Conservation (phyloP, 75 land plant genomes). For the Sequoia sempervirens region DNA sequence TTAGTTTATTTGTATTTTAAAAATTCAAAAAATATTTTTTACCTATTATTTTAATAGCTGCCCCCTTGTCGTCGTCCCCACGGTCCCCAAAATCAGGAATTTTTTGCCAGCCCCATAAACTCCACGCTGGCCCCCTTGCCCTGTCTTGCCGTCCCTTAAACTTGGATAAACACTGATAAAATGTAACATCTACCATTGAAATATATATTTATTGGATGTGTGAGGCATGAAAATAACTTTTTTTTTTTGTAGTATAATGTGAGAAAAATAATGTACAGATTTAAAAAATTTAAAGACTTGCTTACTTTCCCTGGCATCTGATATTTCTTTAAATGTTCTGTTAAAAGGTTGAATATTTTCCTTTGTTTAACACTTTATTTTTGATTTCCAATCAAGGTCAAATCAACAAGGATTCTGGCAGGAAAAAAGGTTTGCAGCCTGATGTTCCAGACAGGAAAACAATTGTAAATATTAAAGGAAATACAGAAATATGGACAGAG, state of each 20-base stretch:
- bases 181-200: background rate
- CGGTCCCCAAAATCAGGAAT: too few species aligned
- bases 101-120: too few species aligned
- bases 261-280: background rate
- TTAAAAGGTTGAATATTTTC: background rate
- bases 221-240: background rate
- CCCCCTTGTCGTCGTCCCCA: too few species aligned
- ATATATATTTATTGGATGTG: background rate
- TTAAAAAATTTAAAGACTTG: background rate
- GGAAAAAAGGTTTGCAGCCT: slow-evolving; percentile 13
- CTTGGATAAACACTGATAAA: background rate
- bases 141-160: background rate
- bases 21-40: too few species aligned
- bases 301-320: background rate
- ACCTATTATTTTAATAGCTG: too few species aligned
- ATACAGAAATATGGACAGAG: slow-evolving; percentile 71
- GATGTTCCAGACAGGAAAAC: slow-evolving; percentile 24
- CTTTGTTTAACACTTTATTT: background rate
- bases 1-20: too few species aligned
- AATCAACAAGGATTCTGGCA: slow-evolving; percentile 6
- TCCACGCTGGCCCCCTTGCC: too few species aligned
- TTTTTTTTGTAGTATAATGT: background rate
- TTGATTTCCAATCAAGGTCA: slow-evolving; percentile 2
- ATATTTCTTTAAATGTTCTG: background rate
- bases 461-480: background rate